phyloP scores from a whole-genome alignment of 2,329 filamentous ascomycete species.

The Pseudogymnoascus sp. region DNA sequence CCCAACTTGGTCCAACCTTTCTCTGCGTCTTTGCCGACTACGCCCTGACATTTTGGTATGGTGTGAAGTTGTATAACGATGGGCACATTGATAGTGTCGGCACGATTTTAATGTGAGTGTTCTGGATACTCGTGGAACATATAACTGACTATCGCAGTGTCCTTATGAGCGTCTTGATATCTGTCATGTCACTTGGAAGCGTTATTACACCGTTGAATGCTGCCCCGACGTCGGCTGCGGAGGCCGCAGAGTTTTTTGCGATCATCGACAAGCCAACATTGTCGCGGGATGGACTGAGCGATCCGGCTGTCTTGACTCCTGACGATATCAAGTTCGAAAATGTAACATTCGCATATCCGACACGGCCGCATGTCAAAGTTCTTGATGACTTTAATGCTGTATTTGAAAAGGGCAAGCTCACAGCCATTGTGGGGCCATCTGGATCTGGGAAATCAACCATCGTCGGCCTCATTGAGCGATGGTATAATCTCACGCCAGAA shows the following conservation, averaged over 20 bases:
- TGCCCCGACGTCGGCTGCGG: slow-evolving; percentile 32
- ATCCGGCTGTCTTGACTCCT: slow-evolving; percentile 43
- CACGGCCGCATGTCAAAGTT: slow-evolving; percentile 56
- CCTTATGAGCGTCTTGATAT: slow-evolving; percentile 50
- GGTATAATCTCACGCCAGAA: slow-evolving; percentile 58
- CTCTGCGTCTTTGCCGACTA: slow-evolving; percentile 40
- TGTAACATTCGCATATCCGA: slow-evolving; percentile 69
- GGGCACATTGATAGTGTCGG: slow-evolving; percentile 43
- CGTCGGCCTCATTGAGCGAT: slow-evolving; percentile 63
- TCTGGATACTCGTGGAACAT: background rate
- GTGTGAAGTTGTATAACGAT: slow-evolving; percentile 44
- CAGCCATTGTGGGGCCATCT: slow-evolving; percentile 67
- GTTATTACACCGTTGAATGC: slow-evolving; percentile 54
- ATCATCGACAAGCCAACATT: slow-evolving; percentile 34
- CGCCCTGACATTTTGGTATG: slow-evolving; percentile 57
- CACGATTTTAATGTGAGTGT: slow-evolving; percentile 48
- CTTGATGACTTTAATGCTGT: slow-evolving; percentile 52
- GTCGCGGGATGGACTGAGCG: slow-evolving; percentile 35
- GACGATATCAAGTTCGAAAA: slow-evolving; percentile 55
- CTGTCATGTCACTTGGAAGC: slow-evolving; percentile 50
- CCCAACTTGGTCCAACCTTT: slow-evolving; percentile 46
- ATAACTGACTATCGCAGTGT: slow-evolving; percentile 13
- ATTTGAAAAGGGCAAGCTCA: slow-evolving; percentile 59
- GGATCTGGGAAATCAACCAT: slow-evolving; percentile 71
- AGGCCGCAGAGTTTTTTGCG: slow-evolving; percentile 33